phyloP scores from a whole-genome alignment of 495 filamentous ascomycete species.

The Aspergillus cristatus region DNA sequence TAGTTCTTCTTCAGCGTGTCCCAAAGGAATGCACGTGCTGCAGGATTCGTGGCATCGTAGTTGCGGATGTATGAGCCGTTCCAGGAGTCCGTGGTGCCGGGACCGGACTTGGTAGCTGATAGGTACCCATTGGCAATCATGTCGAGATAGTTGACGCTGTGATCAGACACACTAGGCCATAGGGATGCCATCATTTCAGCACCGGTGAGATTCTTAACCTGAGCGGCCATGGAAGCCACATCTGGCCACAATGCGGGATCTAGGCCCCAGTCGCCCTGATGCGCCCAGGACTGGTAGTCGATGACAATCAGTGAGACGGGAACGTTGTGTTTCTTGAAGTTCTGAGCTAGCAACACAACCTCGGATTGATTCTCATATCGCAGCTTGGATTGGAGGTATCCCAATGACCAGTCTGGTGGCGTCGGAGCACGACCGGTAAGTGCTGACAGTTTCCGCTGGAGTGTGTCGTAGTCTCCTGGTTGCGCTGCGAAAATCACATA shows the following conservation, averaged over 20 bases:
- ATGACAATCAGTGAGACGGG: conserved; percentile 25
- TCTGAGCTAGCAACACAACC: conserved; percentile 13
- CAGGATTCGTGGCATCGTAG: conserved; percentile 30
- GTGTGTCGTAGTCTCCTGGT: conserved; percentile 17
- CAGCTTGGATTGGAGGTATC: conserved; percentile 26
- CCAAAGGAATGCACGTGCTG: conserved; percentile 44
- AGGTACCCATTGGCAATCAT: conserved; percentile 20
- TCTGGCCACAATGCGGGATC: conserved; percentile 19
- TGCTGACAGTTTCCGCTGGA: conserved; percentile 18
- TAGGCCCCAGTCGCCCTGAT: conserved; percentile 25
- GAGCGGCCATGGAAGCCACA: conserved; percentile 13
- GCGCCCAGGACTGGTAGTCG: conserved; percentile 26
- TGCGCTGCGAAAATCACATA: conserved; percentile 16
- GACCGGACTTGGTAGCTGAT: conserved; percentile 17
- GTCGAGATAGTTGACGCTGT: conserved; percentile 20
- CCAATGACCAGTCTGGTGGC: conserved; percentile 22
- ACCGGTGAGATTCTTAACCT: conserved; percentile 20
- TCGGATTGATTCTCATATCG: conserved; percentile 25
- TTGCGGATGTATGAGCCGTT: conserved; percentile 24
- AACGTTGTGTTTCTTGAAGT: conserved; percentile 13
- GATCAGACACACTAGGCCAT: conserved; percentile 23
- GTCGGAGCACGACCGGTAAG: conserved; percentile 17
- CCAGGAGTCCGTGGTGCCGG: conserved; percentile 22
- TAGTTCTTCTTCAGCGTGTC: conserved; percentile 44
- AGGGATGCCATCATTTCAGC: conserved; percentile 26